Percentiles rank a stretch among this genome's conserved stretches.
These are phyloP conservation scores for Eucalyptus melliodora DNA, from an alignment of 345 rosid genomes.

Conservation along the genomic window DNA sequence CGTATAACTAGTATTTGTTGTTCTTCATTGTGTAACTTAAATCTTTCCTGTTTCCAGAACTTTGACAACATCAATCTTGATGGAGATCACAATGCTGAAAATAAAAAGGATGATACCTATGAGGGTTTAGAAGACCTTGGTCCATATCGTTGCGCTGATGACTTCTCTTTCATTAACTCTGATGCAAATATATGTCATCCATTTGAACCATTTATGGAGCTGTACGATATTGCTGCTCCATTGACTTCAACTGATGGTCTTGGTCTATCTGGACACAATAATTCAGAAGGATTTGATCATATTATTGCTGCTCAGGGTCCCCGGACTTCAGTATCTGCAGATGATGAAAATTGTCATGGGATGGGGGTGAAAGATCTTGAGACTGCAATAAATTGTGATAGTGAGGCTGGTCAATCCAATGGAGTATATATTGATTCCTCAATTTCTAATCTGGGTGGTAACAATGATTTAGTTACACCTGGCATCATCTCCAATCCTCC, in stretches of 20 bases:
- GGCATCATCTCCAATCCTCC: not conserved
- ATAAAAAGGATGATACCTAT: fast-evolving
- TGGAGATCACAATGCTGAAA: not conserved
- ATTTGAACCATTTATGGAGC: not conserved
- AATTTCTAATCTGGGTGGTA: not conserved
- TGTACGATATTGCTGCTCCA: not conserved
- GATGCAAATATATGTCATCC: too few relatives aligned
- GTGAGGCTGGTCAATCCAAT: not conserved
- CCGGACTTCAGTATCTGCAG: not conserved
- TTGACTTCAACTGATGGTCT: not conserved
- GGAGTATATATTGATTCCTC: not conserved
- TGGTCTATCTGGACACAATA: not conserved
- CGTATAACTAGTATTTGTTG: not conserved
- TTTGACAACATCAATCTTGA: not conserved
- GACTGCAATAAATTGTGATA: fast-evolving
- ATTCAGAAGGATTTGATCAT: not conserved
- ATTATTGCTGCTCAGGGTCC: not conserved
- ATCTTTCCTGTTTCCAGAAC: not conserved
- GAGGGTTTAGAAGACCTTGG: too few relatives aligned
- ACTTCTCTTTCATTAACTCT: too few relatives aligned
- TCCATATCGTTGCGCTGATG: too few relatives aligned
- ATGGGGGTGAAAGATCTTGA: not conserved
- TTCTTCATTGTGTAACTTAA: not conserved
- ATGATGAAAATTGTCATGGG: not conserved
- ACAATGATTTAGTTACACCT: not conserved